Evolutionary conservation across 2,329 filamentous ascomycete species (phyloP).

Genomic region (Fusarium denticulatum): DNA sequence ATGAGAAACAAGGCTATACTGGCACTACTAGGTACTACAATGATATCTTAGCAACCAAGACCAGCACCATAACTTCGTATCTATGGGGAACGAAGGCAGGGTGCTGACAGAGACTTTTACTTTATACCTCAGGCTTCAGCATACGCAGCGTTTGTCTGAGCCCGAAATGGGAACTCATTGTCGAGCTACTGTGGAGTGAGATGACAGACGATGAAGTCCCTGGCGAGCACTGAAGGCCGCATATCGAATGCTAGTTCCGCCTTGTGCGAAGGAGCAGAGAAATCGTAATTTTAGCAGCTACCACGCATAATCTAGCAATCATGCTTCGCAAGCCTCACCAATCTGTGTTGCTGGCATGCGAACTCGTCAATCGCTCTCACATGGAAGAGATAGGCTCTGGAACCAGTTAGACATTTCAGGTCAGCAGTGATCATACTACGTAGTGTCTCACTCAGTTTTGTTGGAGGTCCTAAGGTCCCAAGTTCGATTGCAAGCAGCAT

Average conservation of each 20-base stretch:
- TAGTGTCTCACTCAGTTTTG: not conserved
- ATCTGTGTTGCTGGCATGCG: not conserved
- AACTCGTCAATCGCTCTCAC: not conserved
- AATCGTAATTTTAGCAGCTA: not conserved
- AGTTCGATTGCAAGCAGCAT: not conserved
- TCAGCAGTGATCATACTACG: too few species aligned
- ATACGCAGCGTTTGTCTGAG: not conserved
- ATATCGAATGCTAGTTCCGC: not conserved
- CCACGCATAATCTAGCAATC: not conserved
- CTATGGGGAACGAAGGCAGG: not conserved
- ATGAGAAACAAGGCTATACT: not conserved
- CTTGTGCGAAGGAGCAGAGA: not conserved
- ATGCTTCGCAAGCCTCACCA: not conserved
- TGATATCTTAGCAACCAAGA: not conserved
- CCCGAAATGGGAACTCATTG: not conserved
- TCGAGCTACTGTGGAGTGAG: not conserved
- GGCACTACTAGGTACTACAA: not conserved
- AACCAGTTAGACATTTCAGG: not conserved
- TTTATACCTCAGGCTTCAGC: not conserved
- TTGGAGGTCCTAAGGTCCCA: not conserved
- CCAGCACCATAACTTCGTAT: not conserved
- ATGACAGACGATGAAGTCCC: not conserved
- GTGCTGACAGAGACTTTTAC: not conserved
- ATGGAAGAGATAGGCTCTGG: not conserved
- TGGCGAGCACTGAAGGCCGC: not conserved